These are phyloP conservation scores for Leonotis leonurus DNA, from an alignment of 257 asterid genomes.

Conservation along the genomic window DNA sequence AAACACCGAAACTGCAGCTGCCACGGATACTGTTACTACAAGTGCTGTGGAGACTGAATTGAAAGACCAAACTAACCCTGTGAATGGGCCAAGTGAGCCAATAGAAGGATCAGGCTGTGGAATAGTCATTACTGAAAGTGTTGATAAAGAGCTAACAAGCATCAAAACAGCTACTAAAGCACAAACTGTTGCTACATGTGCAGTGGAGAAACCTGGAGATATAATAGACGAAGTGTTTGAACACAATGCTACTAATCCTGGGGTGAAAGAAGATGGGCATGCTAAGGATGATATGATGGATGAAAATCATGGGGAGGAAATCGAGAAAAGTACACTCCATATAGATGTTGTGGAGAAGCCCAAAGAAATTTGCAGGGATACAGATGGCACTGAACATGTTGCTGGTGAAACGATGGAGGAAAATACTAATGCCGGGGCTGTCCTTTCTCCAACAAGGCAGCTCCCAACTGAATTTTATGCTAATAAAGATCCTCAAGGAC, in stretches of 20 bases:
- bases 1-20: too few species aligned
- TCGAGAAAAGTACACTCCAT: conserved; percentile 23
- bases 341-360: conserved; percentile 27
- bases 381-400: conserved; percentile 16
- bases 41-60: conserved; percentile 5
- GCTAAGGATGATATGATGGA: conserved; percentile 19
- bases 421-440: conserved; percentile 25
- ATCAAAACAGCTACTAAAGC: conserved; percentile 10
- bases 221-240: conserved; percentile 21
- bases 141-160: conserved; percentile 14
- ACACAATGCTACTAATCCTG: conserved; percentile 17
- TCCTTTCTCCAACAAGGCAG: conserved; percentile 21
- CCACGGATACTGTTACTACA: too few species aligned
- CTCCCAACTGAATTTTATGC: conserved; percentile 32
- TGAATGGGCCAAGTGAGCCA: conserved; percentile 17
- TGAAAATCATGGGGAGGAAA: conserved; percentile 15
- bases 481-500: conserved; percentile 30
- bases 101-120: conserved; percentile 10
- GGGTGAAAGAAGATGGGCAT: conserved; percentile 21
- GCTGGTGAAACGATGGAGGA: conserved; percentile 14
- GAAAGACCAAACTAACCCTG: conserved; percentile 17
- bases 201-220: conserved; percentile 22
- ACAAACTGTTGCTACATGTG: conserved; percentile 21
- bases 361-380: conserved; percentile 7
- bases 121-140: conserved; percentile 9